Base-by-base conservation (phyloP, 1,284 basidiomycete genomes). In the Cryptococcus sp. region DNA sequence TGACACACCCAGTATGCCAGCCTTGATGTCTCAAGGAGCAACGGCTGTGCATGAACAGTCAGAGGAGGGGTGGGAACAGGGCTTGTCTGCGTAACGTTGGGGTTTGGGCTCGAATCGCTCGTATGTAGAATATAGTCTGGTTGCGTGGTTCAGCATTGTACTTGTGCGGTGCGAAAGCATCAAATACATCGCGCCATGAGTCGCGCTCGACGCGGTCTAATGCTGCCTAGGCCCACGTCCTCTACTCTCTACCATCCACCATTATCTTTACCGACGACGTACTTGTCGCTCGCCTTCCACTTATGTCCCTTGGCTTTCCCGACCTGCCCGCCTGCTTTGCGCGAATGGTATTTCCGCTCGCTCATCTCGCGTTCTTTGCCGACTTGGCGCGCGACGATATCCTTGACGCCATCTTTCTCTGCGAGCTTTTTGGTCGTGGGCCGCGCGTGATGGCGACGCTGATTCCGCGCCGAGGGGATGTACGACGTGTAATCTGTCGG, bases 271-370 rank as follows among this genome's bases (percentile, higher is more conserved):
- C 88, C 87, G 11, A 87, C 67, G 69, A 86, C 84, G 35, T 90
- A 83, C 59, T 84, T 82, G 38, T 79, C 83, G 68, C 90, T 88
- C 69, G 86, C 85, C 79, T 92, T 93, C 61, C 87, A 88, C 76
- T 94, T 93, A 73, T 88, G 90, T 17, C 92, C 91, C 68, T 87
- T 86, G 20, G 86, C 81, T 47, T 89, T 82, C 25, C 91, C 91
- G 27, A 84, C 86, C 61, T 85, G 83, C 58, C 84, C 83, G 5
- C 82, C 81, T 11, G 83, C 82, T 61, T 86, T 85, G 73, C 87
- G 87, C 1, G 87, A 84, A 74, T 91, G 88, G 72, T 88, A 84
- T 72, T 89, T 90, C 59, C 83, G 83, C 68, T 87, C 83, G 65
- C 89, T 84, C 56, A 85, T 83, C n/a, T 84, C 82, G 1, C 84